phyloP scores from a whole-genome alignment of 169 alveolate genomes.

The Toxoplasma gondii region DNA sequence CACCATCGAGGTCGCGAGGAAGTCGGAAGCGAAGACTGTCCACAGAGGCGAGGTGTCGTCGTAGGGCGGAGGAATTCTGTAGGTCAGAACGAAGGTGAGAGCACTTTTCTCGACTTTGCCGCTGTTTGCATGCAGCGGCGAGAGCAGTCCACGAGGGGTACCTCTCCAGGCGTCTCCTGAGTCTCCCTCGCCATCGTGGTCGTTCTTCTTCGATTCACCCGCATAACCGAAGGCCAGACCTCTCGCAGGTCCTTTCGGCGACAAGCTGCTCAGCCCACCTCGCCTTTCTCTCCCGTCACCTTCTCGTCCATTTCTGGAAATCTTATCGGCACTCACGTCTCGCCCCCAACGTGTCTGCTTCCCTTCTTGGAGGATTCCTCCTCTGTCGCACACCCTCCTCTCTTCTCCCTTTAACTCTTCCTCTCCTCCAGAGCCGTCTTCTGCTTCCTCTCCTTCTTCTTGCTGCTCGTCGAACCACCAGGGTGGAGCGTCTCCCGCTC shows the following conservation, averaged over 20 bases:
- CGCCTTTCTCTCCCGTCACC: neutral
- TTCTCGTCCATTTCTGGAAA: neutral
- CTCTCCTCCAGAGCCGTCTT: neutral
- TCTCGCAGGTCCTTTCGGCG: no score
- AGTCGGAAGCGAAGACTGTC: constrained; percentile 44
- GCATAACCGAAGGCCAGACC: neutral
- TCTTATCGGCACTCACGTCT: no score
- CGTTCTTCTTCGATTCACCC: neutral
- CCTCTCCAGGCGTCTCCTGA: neutral
- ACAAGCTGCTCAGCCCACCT: neutral
- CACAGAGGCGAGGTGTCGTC: constrained; percentile 61
- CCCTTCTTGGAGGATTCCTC: no score
- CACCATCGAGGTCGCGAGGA: neutral
- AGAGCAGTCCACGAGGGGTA: neutral
- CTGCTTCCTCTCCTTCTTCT: neutral
- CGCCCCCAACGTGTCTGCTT: no score
- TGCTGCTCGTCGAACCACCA: neutral
- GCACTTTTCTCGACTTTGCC: constrained; percentile 55
- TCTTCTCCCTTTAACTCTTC: neutral
- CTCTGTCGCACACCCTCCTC: no score
- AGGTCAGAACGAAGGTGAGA: constrained; percentile 35
- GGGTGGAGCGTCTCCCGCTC: neutral
- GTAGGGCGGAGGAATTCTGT: constrained; percentile 43
- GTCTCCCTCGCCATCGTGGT: neutral
- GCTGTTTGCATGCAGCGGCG: constrained; percentile 27